Percentiles rank a stretch among this genome's conserved stretches.
phyloP scores from a whole-genome alignment of 306 rosid species.

The Vigna trinervia region DNA sequence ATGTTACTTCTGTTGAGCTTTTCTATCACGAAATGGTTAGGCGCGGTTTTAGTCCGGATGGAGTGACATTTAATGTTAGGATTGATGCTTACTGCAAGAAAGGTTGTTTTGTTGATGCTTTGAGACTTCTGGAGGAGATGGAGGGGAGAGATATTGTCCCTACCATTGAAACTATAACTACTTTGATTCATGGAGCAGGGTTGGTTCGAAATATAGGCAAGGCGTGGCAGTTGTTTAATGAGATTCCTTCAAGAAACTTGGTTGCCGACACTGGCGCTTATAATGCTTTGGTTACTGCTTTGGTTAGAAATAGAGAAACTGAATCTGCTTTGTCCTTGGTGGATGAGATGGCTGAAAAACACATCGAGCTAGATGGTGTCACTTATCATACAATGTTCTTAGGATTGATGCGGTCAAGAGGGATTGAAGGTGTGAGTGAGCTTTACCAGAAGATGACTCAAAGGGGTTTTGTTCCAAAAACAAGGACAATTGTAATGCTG shows the following conservation, averaged over 20 bases:
- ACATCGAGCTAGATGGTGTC: conserved; percentile 59
- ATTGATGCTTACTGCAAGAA: conserved; percentile 86
- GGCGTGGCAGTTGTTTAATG: conserved; percentile 71
- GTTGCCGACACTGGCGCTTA: conserved; percentile 68
- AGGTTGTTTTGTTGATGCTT: conserved; percentile 71
- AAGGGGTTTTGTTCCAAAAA: conserved; percentile 68
- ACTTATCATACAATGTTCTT: conserved; percentile 78
- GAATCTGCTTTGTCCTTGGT: conserved; percentile 66
- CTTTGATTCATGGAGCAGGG: conserved; percentile 95
- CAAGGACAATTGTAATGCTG: conserved; percentile 74
- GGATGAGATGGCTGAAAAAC: conserved; percentile 75
- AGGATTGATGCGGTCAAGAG: conserved; percentile 60
- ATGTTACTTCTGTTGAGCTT: conserved; percentile 76
- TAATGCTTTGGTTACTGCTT: conserved; percentile 76
- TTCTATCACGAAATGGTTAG: conserved; percentile 85
- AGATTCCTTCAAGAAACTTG: conserved; percentile 64
- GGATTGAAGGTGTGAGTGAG: conserved; percentile 56
- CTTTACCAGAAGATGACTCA: conserved; percentile 72
- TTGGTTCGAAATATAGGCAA: conserved; percentile 62
- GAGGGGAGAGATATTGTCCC: conserved; percentile 56
- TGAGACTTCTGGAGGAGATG: conserved; percentile 86
- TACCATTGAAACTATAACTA: conserved; percentile 71
- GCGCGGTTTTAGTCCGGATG: conserved; percentile 79
- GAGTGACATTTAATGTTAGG: conserved; percentile 71
- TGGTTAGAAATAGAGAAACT: conserved; percentile 64